Conservation (phyloP, 1,139 yeast species). For the Taphrina communis region DNA sequence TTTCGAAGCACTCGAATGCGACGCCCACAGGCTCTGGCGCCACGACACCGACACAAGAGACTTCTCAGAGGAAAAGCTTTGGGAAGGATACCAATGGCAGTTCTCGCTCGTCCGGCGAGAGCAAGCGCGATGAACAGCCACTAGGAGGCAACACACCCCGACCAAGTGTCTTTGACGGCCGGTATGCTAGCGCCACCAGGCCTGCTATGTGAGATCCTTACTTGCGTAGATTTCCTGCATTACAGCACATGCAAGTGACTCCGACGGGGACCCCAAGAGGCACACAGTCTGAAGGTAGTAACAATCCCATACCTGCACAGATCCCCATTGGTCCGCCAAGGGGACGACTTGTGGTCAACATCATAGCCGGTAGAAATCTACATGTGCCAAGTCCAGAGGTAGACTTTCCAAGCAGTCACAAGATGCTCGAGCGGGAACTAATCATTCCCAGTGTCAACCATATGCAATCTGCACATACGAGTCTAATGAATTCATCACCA, state of each 20-base stretch:
- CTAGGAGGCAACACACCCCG: conserved; percentile 25
- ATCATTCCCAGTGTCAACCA: conserved; percentile 26
- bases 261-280: conserved; percentile 36
- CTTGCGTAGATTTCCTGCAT: conserved; percentile 28
- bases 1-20: conserved; percentile 18
- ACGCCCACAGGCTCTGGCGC: conserved; percentile 21
- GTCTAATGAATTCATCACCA: conserved; percentile 85
- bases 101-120: conserved; percentile 29
- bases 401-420: conserved; percentile 58
- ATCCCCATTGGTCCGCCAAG: conserved; percentile 47
- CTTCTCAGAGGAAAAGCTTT: conserved; percentile 16
- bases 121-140: conserved; percentile 27
- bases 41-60: conserved; percentile 24
- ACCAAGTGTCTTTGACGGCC: conserved; percentile 38
- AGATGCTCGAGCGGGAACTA: neutral
- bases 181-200: conserved; percentile 4
- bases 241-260: conserved; percentile 38
- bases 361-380: conserved; percentile 77
- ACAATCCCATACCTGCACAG: conserved; percentile 25
- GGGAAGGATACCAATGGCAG: conserved; percentile 8
- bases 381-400: conserved; percentile 61
- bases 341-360: conserved; percentile 81
- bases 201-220: no score
- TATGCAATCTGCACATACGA: conserved; percentile 94
- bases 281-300: conserved; percentile 34